Conservation (phyloP, 345 rosid species). For the Corchorus olitorius region DNA sequence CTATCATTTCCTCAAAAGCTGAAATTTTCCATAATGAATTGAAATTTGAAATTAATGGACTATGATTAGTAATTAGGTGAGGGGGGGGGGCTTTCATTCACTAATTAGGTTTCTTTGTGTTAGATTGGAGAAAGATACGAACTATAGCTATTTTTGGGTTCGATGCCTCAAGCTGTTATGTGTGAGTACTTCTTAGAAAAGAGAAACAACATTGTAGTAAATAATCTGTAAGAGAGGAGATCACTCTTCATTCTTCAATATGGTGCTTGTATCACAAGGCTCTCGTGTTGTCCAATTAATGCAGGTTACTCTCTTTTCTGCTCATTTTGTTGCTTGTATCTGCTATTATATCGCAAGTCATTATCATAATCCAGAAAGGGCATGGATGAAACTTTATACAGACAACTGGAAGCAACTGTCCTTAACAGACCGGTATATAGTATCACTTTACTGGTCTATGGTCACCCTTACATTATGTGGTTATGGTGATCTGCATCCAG, state of each 20-base stretch:
- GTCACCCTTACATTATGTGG: slow-evolving; percentile 82
- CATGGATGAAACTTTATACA: slow-evolving; percentile 63
- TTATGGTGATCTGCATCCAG: slow-evolving; percentile 86
- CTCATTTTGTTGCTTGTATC: slow-evolving; percentile 80
- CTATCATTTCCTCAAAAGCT: background rate
- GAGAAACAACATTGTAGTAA: background rate
- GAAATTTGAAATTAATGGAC: background rate
- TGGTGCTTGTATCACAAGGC: background rate
- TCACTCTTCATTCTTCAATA: background rate
- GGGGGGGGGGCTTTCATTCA: background rate
- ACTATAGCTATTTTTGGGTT: slow-evolving; percentile 67
- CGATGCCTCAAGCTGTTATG: slow-evolving; percentile 68
- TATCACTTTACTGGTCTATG: slow-evolving; percentile 82
- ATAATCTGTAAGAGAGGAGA: background rate
- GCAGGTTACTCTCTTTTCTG: slow-evolving; percentile 77
- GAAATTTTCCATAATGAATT: background rate
- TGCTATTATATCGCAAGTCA: slow-evolving; percentile 55
- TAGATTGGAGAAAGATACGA: slow-evolving; percentile 86
- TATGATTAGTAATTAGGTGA: background rate
- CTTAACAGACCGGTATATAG: slow-evolving; percentile 50
- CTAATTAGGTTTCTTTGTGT: background rate
- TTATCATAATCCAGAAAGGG: slow-evolving; percentile 44
- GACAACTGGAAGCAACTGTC: slow-evolving; percentile 36
- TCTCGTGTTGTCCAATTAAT: slow-evolving; percentile 6
- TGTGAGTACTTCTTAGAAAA: slow-evolving; percentile 46